A percentile compares a stretch with the other conserved stretches of the same genome.
Evolutionary conservation across 2,329 filamentous ascomycete genomes (phyloP).

Genomic region (Karstenula rhodostoma): DNA sequence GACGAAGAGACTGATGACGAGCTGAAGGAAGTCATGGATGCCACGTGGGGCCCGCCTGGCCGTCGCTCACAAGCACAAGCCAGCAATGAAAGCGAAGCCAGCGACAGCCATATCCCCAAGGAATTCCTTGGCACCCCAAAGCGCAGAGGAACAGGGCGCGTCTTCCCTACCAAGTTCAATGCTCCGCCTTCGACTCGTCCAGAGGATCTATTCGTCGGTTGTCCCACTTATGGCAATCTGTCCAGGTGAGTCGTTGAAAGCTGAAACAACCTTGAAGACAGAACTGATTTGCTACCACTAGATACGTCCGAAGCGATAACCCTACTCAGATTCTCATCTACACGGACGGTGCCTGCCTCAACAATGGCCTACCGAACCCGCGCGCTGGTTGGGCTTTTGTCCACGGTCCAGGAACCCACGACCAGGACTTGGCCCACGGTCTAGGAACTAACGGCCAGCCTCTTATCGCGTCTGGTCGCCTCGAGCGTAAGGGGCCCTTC

Average conservation of each 20-base stretch:
- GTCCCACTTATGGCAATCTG: background rate
- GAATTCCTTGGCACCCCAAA: background rate
- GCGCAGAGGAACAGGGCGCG: conserved; percentile 10
- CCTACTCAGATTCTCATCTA: conserved; percentile 48
- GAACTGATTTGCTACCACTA: background rate
- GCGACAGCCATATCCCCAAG: background rate
- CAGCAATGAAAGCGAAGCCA: background rate
- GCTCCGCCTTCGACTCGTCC: conserved; percentile 2
- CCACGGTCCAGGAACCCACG: conserved; percentile 26
- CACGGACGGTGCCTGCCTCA: conserved; percentile 57
- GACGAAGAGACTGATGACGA: conserved; percentile 1
- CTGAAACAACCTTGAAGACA: background rate
- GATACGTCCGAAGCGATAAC: conserved; percentile 13
- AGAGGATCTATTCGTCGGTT: background rate
- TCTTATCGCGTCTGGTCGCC: conserved; percentile 30
- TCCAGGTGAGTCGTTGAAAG: background rate
- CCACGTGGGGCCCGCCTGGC: background rate
- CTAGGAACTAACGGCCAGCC: no score
- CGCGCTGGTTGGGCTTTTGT: conserved; percentile 28
- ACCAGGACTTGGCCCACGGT: no score
- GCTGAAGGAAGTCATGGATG: background rate
- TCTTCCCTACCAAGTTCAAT: conserved; percentile 10
- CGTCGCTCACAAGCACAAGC: background rate
- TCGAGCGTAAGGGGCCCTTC: conserved; percentile 56
- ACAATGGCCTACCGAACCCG: conserved; percentile 50